These are phyloP conservation scores for Penicillium sp. DNA, from an alignment of 2,329 filamentous ascomycete genomes.

Conservation along the genomic window DNA sequence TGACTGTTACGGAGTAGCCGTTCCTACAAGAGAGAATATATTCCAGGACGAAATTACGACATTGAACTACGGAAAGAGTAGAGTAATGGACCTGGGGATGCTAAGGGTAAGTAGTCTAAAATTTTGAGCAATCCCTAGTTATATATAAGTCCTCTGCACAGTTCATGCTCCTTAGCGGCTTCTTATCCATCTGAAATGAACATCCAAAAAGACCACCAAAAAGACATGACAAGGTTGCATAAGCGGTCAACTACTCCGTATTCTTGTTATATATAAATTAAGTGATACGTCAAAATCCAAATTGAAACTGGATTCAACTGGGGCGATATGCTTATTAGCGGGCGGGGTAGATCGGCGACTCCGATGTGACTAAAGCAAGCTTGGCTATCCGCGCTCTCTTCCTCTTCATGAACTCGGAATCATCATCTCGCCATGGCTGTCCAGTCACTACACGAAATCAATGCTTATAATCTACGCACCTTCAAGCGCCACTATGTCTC, in stretches of 20 bases:
- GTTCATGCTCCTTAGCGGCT: too few species aligned
- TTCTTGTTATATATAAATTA: too few species aligned
- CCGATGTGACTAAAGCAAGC: slow-evolving; percentile 5
- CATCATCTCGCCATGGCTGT: slow-evolving; percentile 21
- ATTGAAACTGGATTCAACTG: background rate
- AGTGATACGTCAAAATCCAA: too few species aligned
- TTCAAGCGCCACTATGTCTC: slow-evolving; percentile 58
- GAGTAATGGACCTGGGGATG: background rate
- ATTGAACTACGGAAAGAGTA: too few species aligned
- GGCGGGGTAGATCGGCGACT: slow-evolving; percentile 11
- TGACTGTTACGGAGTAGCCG: background rate
- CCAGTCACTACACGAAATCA: slow-evolving; percentile 30
- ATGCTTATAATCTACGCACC: slow-evolving; percentile 54
- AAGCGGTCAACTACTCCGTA: too few species aligned
- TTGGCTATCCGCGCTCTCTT: background rate
- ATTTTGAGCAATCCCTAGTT: too few species aligned
- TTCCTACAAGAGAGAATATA: too few species aligned
- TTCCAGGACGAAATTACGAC: too few species aligned
- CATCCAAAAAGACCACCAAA: too few species aligned
- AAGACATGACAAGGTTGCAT: too few species aligned
- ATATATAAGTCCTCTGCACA: too few species aligned
- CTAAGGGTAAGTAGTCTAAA: background rate
- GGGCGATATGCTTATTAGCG: background rate
- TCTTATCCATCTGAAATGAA: too few species aligned
- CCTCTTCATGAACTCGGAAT: background rate